Evolutionary conservation across 257 asterid species (phyloP).

Genomic region (Solanum appendiculatum): DNA sequence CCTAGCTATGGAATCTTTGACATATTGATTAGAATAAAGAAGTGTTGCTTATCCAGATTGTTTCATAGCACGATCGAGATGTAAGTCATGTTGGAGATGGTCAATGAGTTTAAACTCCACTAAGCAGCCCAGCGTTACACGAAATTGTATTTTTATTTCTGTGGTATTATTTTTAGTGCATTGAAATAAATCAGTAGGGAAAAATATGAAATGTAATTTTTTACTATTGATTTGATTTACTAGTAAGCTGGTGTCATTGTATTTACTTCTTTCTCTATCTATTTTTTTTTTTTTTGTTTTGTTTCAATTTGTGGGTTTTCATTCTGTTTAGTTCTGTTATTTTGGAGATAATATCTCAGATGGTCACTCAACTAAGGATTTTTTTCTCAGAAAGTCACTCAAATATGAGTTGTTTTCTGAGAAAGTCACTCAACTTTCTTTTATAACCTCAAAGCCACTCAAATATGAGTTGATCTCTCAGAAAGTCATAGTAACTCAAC

Average conservation of each 20-base stretch:
- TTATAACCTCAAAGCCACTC: too few relatives aligned
- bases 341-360: too few relatives aligned
- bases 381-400: too few relatives aligned
- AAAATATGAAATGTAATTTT: background rate
- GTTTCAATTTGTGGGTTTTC: background rate
- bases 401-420: too few relatives aligned
- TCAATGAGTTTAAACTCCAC: background rate
- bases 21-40: slow-evolving; percentile 27
- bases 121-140: background rate
- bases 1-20: slow-evolving; percentile 46
- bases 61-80: background rate
- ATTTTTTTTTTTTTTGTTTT: too few relatives aligned
- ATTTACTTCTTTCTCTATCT: background rate
- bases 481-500: too few relatives aligned
- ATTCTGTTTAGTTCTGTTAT: too few relatives aligned
- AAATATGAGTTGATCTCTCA: too few relatives aligned
- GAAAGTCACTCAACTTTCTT: too few relatives aligned
- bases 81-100: background rate
- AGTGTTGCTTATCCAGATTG: slow-evolving; percentile 19
- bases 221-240: background rate
- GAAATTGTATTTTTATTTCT: background rate
- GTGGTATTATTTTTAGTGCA: background rate
- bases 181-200: background rate
- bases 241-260: background rate
- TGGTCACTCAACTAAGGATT: too few relatives aligned